Conservation (phyloP, 2,329 filamentous ascomycete species). For the Seiridium cupressi region DNA sequence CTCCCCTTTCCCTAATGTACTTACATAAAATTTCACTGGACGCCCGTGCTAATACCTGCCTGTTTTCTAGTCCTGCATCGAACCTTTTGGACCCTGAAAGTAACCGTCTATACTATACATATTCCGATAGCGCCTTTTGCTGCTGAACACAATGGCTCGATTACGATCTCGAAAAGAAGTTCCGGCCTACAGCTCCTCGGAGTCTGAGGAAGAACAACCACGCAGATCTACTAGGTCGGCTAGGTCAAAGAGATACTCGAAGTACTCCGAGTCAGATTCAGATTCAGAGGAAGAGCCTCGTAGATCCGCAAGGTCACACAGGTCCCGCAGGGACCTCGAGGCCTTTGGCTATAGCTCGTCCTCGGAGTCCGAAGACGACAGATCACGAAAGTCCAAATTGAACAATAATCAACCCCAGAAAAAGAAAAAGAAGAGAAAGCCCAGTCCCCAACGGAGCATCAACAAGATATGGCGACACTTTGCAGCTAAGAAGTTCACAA, state of each 20-base stretch:
- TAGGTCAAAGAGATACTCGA: neutral
- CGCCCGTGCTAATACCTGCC: neutral
- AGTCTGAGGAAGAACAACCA: neutral
- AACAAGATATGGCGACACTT: constrained; percentile 66
- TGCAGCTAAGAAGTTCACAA: constrained; percentile 60
- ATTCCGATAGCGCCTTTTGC: neutral
- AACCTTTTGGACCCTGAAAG: neutral
- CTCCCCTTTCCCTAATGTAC: too few relatives aligned
- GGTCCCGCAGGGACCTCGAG: neutral
- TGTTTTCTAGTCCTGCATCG: neutral
- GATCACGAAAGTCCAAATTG: constrained; percentile 30
- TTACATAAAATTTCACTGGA: too few relatives aligned
- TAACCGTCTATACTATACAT: neutral
- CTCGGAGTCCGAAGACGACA: constrained; percentile 44
- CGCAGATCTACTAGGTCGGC: neutral
- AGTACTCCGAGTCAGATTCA: neutral
- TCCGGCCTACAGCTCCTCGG: neutral
- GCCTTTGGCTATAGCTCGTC: constrained; percentile 46
- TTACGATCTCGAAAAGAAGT: neutral
- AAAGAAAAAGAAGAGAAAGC: constrained; percentile 56
- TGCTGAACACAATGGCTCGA: neutral
- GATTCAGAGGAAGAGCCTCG: neutral
- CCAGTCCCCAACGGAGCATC: constrained; percentile 63
- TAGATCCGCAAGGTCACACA: neutral
- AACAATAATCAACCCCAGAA: constrained; percentile 41